phyloP scores from a whole-genome alignment of 2,329 filamentous ascomycete genomes.

The Colletotrichum abscissum region DNA sequence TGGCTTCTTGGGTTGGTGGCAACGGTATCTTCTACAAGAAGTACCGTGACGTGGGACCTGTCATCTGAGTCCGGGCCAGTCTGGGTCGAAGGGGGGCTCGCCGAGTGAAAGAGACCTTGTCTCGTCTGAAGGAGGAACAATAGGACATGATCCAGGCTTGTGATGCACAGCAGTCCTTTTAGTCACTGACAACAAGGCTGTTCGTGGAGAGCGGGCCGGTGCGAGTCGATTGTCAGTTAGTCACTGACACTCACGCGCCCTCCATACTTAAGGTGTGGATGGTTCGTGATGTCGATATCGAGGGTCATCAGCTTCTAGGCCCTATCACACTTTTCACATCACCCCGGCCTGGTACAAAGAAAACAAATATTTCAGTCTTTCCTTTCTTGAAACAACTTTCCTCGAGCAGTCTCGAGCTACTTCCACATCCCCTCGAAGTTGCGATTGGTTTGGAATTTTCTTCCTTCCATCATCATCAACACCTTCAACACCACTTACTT shows the following conservation, averaged over 20 bases:
- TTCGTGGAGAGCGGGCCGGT: slow-evolving; percentile 23
- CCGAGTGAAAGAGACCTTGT: slow-evolving; percentile 14
- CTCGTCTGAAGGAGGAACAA: slow-evolving; percentile 20
- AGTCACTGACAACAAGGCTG: slow-evolving; percentile 21
- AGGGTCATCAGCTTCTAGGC: not conserved
- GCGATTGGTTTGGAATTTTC: not conserved
- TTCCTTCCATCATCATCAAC: not conserved
- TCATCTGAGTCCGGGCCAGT: slow-evolving; percentile 24
- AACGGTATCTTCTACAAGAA: slow-evolving; percentile 1
- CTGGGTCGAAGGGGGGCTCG: not conserved
- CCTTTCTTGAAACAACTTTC: not conserved
- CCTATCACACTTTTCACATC: not conserved
- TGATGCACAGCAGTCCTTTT: slow-evolving; percentile 22
- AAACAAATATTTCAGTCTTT: not conserved
- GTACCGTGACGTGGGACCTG: slow-evolving; percentile 25
- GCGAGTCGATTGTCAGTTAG: slow-evolving; percentile 11
- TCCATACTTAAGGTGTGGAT: slow-evolving; percentile 18
- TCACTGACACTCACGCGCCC: slow-evolving; percentile 26
- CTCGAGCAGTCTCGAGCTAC: slow-evolving; percentile 25
- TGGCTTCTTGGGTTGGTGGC: not conserved
- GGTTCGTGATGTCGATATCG: not conserved
- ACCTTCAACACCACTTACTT: slow-evolving; percentile 14
- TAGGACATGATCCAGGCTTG: slow-evolving; percentile 35
- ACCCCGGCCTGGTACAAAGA: not conserved
- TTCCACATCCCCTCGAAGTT: slow-evolving; percentile 9